Conservation (phyloP, 139 green algal species). For the Volvox reticuliferus region DNA sequence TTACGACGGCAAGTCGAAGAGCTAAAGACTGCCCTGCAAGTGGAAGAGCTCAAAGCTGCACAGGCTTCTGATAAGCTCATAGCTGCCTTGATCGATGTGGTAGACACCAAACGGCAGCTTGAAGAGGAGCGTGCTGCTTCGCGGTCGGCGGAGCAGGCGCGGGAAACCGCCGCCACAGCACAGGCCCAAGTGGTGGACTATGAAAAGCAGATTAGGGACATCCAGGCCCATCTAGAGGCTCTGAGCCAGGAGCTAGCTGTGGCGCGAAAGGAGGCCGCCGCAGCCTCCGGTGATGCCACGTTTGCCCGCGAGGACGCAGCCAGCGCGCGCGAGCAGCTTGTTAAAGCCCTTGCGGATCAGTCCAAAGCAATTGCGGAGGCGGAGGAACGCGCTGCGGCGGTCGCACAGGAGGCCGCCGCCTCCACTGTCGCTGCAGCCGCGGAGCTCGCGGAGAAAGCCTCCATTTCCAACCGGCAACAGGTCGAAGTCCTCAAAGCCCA, state of each 20-base stretch:
- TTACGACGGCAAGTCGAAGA: neutral
- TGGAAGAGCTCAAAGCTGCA: neutral
- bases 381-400: neutral
- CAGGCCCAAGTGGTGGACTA: neutral
- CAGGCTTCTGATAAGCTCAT: slow-evolving; percentile 2
- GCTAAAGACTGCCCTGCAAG: neutral
- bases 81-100: neutral
- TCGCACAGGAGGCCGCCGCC: slow-evolving; percentile 6
- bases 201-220: neutral
- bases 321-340: neutral
- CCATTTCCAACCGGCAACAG: slow-evolving; percentile 18
- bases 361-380: slow-evolving; percentile 5
- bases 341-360: neutral
- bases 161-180: neutral
- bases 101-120: neutral
- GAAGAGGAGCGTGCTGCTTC: neutral
- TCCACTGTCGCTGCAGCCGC: neutral
- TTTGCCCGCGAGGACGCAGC: neutral
- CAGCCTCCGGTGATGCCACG: neutral
- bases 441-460: slow-evolving; percentile 13
- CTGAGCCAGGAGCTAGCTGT: neutral
- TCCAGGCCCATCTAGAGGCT: neutral
- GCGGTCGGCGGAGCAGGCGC: neutral
- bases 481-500: slow-evolving; percentile 1
- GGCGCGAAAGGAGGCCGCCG: neutral